Evolutionary conservation across 495 filamentous ascomycete species (phyloP).

Genomic region (Pseudoneurospora amorphoporcata): DNA sequence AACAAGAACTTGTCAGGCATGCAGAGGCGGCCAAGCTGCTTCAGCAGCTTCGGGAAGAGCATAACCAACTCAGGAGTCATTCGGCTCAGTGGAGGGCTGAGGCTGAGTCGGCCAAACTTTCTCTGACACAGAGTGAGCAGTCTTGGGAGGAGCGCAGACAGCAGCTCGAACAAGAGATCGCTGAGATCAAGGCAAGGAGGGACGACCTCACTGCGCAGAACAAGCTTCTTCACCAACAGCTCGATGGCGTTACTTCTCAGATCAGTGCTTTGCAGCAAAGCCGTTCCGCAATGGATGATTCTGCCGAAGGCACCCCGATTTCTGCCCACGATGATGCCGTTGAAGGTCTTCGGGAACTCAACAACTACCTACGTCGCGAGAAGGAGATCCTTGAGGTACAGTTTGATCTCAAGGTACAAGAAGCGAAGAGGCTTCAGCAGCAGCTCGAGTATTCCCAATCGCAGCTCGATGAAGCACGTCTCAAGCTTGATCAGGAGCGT

Average conservation of each 20-base stretch:
- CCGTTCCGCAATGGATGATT: slow-evolving; percentile 44
- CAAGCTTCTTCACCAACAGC: slow-evolving; percentile 73
- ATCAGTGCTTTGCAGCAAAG: slow-evolving; percentile 67
- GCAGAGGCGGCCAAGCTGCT: slow-evolving; percentile 80
- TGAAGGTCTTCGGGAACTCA: slow-evolving; percentile 76
- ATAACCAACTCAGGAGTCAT: slow-evolving; percentile 71
- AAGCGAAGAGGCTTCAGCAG: slow-evolving; percentile 76
- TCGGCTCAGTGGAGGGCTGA: slow-evolving; percentile 60
- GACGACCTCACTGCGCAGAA: slow-evolving; percentile 80
- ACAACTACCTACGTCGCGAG: slow-evolving; percentile 83
- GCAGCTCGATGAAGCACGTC: slow-evolving; percentile 73
- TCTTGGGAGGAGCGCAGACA: slow-evolving; percentile 78
- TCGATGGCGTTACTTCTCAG: slow-evolving; percentile 71
- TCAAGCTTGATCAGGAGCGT: slow-evolving; percentile 83
- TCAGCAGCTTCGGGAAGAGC: slow-evolving; percentile 64
- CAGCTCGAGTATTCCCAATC: slow-evolving; percentile 78
- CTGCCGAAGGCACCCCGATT: slow-evolving; percentile 25
- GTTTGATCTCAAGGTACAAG: slow-evolving; percentile 76
- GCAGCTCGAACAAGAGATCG: slow-evolving; percentile 71
- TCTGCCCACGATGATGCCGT: slow-evolving; percentile 39
- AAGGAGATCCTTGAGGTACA: slow-evolving; percentile 97
- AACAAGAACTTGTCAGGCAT: slow-evolving; percentile 86
- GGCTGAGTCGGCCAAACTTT: slow-evolving; percentile 68
- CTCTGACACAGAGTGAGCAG: slow-evolving; percentile 68
- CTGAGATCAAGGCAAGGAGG: slow-evolving; percentile 63